Percentiles rank a stretch among this genome's conserved stretches.
These are phyloP conservation scores for Fusarium mundagurra DNA, from an alignment of 2,329 filamentous ascomycete genomes.

Conservation along the genomic window DNA sequence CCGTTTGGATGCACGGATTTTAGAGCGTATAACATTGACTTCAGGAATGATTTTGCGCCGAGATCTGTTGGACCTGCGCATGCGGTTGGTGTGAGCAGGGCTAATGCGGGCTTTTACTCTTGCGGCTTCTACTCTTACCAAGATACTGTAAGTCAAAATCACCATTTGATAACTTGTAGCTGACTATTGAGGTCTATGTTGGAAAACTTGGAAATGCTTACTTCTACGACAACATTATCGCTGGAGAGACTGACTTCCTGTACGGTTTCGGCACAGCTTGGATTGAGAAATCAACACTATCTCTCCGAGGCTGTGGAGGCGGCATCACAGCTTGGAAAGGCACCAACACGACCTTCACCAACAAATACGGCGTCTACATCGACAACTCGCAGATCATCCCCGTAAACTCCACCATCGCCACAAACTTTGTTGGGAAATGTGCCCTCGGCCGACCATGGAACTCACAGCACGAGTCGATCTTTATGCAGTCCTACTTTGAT, in stretches of 20 bases:
- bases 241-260: conserved; percentile 74
- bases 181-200: conserved; percentile 61
- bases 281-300: conserved; percentile 63
- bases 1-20: conserved; percentile 73
- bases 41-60: conserved; percentile 67
- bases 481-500: conserved; percentile 65
- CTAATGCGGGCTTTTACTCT: conserved; percentile 74
- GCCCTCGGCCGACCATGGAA: conserved; percentile 73
- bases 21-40: conserved; percentile 73
- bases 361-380: conserved; percentile 75
- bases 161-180: fast-evolving
- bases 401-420: conserved; percentile 60
- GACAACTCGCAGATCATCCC: conserved; percentile 63
- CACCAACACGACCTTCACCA: conserved; percentile 70
- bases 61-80: conserved; percentile 64
- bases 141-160: conserved; percentile 62
- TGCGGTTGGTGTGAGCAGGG: conserved; percentile 68
- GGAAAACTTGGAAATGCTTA: conserved; percentile 74
- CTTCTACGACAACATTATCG: conserved; percentile 68
- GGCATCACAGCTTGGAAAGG: conserved; percentile 76
- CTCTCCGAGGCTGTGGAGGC: conserved; percentile 69
- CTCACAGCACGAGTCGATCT: conserved; percentile 64
- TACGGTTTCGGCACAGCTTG: conserved; percentile 75
- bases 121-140: conserved; percentile 74
- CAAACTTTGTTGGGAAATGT: conserved; percentile 55